These are phyloP conservation scores for Marchantia polymorpha DNA, from an alignment of 225 moss, liverwort and hornwort genomes.

Conservation along the genomic window DNA sequence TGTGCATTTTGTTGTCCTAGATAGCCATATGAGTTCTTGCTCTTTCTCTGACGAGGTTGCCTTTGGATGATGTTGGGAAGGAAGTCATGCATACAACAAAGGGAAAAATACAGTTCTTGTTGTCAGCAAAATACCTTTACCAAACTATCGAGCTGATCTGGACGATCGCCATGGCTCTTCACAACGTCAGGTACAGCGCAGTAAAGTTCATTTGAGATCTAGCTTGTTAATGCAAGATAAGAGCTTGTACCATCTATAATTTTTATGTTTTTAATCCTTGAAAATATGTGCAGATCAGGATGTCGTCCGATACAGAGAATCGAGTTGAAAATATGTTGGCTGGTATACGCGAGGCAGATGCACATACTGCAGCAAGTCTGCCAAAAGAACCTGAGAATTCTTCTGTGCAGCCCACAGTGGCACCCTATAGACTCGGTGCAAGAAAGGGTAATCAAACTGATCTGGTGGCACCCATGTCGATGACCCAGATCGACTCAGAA, in stretches of 20 bases:
- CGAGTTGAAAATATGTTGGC: constrained; percentile 94
- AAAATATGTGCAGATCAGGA: constrained; percentile 54
- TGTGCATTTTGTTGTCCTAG: background rate
- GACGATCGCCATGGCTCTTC: constrained; percentile 97
- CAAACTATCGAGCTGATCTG: constrained; percentile 94
- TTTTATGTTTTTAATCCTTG: background rate
- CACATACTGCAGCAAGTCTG: constrained; percentile 45
- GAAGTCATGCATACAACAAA: constrained; percentile 98
- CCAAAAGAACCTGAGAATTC: constrained; percentile 5
- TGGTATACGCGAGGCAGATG: constrained; percentile 64
- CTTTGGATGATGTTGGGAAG: constrained; percentile 70
- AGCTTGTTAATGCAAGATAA: background rate
- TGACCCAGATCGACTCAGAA: constrained; percentile 43
- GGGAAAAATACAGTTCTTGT: constrained; percentile 89
- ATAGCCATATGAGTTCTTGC: background rate
- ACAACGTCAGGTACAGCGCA: constrained; percentile 69
- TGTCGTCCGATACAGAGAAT: constrained; percentile 84
- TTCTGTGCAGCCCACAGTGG: constrained; percentile 26
- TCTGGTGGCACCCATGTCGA: constrained; percentile 9
- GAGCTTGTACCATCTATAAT: background rate
- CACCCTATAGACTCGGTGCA: constrained; percentile 53
- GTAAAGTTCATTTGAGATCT: background rate
- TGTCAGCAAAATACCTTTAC: constrained; percentile 87
- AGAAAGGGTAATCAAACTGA: constrained; percentile 14
- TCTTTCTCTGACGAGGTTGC: constrained; percentile 47